Evolutionary conservation across 352 stramenopile species (phyloP).

Genomic region (Halophytophthora batemanensis): DNA sequence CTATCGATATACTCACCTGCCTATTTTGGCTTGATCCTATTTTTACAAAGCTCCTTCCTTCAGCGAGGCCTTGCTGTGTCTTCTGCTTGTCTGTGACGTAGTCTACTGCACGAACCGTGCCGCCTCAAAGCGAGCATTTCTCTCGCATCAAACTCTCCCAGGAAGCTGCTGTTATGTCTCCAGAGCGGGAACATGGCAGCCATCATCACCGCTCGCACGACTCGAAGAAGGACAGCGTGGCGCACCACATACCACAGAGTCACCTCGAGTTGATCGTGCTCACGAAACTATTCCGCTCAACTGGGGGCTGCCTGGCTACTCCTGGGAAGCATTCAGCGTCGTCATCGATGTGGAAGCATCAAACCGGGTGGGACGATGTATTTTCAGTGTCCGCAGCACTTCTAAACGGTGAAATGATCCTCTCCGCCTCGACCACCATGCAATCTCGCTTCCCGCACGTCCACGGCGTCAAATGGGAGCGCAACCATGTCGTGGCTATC

Average conservation of each 20-base stretch:
- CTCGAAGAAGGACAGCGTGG: not conserved
- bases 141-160: no score
- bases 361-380: constrained; percentile 38
- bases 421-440: constrained; percentile 25
- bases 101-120: no score
- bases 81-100: no score
- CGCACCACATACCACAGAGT: constrained; percentile 10
- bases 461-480: constrained; percentile 48
- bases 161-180: no score
- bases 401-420: constrained; percentile 3
- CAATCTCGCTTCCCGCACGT: constrained; percentile 31
- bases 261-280: constrained; percentile 50
- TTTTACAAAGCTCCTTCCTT: no score
- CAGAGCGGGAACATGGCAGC: not conserved
- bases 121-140: no score
- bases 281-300: constrained; percentile 37
- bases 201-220: not conserved
- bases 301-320: constrained; percentile 18
- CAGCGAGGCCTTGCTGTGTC: no score
- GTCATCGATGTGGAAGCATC: constrained; percentile 28
- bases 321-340: not conserved
- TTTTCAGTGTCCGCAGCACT: constrained; percentile 10
- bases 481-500: constrained; percentile 57
- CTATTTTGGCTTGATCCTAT: no score
- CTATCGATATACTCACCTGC: no score